Base-by-base conservation (phyloP, 148 eudicot species). In the Heliamphora exappendiculata region DNA sequence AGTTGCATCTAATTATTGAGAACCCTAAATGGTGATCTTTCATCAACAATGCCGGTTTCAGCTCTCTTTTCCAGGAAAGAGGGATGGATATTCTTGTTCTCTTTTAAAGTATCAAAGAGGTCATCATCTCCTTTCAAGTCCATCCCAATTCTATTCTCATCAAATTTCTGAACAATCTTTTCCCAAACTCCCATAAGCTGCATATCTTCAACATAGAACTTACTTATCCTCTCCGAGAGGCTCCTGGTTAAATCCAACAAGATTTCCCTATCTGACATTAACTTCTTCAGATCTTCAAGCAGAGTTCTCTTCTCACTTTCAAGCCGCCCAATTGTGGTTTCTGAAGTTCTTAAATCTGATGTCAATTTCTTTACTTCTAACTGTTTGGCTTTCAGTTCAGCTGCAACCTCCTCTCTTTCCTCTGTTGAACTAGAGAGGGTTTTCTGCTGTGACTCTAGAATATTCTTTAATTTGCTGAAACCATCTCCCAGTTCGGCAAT, bases 21-120 rank as follows among this genome's bases (percentile, higher is more conserved):
- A 69, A 87, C 86, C 86, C 88, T 93, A 63, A 93, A 82, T 12
- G 94, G 93, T 10, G 90, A 89, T 83, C 96, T 86, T 67, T 82
- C 94, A 49, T 85, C 86, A 31, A 75, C 63, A 75, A 78, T 53
- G 31, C n/a, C n/a, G n/a, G 78, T 45, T 74, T 84, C 91, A 33
- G 69, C 81, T 72, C 81, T 85, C 81, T 85, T 93, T 50, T 70
- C 64, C 42, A 39, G 26, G 17, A 72, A 74, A 31, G 83, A 80
- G 26, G 77, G 68, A 73, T 29, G 83, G 74, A 74, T 31, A 55
- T 71, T 72, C 47, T 68, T 67, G 69, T 91, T 91, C 84, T 91
- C 93, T 81, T 88, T 87, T 6, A 71, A 76, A 55, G 83, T 75
- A 77, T 83, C 85, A 77, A 78, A 75, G 50, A 67, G 49, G 0